These are phyloP conservation scores for Chaetomiaceae sp. DNA, from an alignment of 2,329 filamentous ascomycete species.

Conservation along the genomic window DNA sequence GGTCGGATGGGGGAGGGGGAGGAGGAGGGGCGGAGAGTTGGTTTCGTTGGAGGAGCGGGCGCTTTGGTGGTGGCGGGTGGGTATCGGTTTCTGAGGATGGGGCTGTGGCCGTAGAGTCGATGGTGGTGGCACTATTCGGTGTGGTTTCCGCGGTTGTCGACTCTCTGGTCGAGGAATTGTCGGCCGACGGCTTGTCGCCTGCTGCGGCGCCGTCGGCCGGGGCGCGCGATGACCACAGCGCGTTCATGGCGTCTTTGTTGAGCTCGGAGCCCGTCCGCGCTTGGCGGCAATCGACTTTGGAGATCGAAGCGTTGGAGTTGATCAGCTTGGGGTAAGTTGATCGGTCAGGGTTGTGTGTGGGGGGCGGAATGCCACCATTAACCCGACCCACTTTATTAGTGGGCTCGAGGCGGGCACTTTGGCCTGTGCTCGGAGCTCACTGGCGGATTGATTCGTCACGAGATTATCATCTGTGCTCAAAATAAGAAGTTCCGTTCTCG, in stretches of 20 bases:
- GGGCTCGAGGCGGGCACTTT: no score
- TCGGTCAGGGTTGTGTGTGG: background rate
- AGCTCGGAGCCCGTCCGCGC: background rate
- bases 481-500: no score
- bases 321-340: background rate
- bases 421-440: no score
- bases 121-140: no score
- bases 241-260: slow-evolving; percentile 39
- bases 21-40: slow-evolving; percentile 20
- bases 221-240: slow-evolving; percentile 26
- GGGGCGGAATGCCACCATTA: no score
- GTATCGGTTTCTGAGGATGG: background rate
- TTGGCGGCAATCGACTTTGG: slow-evolving; percentile 13
- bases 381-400: no score
- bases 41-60: slow-evolving; percentile 26
- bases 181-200: slow-evolving; percentile 6
- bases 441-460: no score
- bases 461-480: no score
- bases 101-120: background rate
- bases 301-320: background rate
- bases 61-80: slow-evolving; percentile 7
- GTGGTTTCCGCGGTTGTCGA: background rate
- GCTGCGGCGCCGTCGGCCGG: slow-evolving; percentile 12
- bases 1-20: slow-evolving; percentile 22
- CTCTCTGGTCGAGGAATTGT: background rate